Base-by-base conservation (phyloP, 345 rosid species). In the Conringia planisiliqua region DNA sequence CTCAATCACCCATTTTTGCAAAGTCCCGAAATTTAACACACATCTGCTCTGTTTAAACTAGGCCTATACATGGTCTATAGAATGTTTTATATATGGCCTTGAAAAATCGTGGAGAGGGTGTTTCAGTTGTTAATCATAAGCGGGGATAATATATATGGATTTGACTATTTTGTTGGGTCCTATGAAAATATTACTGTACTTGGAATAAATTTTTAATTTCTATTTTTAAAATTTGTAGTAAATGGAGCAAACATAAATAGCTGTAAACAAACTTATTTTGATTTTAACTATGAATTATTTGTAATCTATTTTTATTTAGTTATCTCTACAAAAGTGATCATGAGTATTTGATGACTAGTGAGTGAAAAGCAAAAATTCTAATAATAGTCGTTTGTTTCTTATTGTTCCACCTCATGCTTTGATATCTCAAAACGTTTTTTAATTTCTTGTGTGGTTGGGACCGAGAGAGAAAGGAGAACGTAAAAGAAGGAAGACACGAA, bases 401-500 rank as follows among this genome's bases (percentile, higher is more conserved):
- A 35, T 38, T 46, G 33, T 9, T 73, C 46, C 64, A 73, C 65
- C 14, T 55, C 71, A 32, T 55, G 7, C 29, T 43, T 44, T 24
- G 55, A 54, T 71, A 30, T 40, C 56, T 68, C n/a, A 46, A 65
- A 35, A 56, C 24, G 16, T 46, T 33, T 64, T 32, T 16, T 14
- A 6, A 18, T 61, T 52, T 62, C 40, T 32, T 68, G 40, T 68
- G 75, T 51, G 79, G 74, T 52, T 68, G 18, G 17, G 42, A 55
- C 27, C 30, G 30, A 52, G 54, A 47, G 57, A 62, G 24, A 33
- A 61, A 43, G 18, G 38, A 42, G 39, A 55, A 70, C 70, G 80
- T 62, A 70, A 76, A 76, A 70, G 51, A 63, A 63, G 75, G 80
- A 70, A 46, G 33, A 30, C 75, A 76, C 66, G 75, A 76, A 54